Evolutionary conservation across 305 asterid genomes (phyloP).

Genomic region (Fraxinus nigra): DNA sequence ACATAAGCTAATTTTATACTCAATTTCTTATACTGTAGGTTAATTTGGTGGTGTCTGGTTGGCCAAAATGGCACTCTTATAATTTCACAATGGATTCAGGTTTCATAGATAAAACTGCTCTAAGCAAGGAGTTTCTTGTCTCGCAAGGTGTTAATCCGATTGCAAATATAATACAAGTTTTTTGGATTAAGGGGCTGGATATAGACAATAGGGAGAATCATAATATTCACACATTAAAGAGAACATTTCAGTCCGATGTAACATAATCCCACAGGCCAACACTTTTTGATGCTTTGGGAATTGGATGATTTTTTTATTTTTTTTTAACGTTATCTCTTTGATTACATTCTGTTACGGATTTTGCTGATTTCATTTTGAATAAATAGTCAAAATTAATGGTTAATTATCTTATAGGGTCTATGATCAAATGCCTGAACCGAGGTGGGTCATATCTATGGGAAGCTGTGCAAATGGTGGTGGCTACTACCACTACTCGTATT

Average conservation of each 20-base stretch:
- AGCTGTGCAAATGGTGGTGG: constrained; percentile 87
- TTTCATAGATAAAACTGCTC: neutral
- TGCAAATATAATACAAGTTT: neutral
- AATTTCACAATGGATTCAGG: neutral
- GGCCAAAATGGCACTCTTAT: neutral
- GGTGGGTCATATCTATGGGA: constrained; percentile 79
- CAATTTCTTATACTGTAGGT: no score
- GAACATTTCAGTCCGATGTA: neutral
- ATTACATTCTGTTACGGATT: neutral
- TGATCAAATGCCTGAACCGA: constrained; percentile 84
- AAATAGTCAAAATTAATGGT: neutral
- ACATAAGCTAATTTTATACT: neutral
- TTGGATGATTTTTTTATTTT: neutral
- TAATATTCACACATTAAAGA: neutral
- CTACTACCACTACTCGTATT: constrained; percentile 67
- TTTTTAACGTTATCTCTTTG: neutral
- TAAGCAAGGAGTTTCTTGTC: neutral
- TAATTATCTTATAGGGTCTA: constrained; percentile 44
- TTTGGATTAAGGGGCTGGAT: neutral
- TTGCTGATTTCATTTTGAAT: neutral
- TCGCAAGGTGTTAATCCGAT: neutral
- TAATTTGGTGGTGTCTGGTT: neutral
- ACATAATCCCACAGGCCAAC: neutral
- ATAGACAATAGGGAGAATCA: neutral
- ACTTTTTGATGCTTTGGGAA: neutral